Conservation (phyloP, 345 rosid species). For the Camelina laxa region DNA sequence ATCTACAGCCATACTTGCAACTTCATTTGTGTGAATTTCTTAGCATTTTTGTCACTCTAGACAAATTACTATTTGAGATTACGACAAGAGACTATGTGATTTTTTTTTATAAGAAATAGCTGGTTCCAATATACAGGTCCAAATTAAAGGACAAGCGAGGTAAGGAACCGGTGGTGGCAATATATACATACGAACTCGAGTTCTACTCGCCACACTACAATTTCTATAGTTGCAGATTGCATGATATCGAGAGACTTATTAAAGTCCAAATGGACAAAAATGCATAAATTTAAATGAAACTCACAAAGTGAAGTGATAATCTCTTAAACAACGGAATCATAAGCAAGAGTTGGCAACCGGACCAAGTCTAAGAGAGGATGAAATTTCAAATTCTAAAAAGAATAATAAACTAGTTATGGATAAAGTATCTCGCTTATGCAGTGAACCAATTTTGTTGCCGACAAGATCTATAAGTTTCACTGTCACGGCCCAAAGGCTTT, state of each 20-base stretch:
- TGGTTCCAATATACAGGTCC: too few species aligned
- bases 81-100: too few species aligned
- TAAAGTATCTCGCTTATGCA: neutral
- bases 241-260: neutral
- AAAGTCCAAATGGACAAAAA: neutral
- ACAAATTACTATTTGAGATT: too few species aligned
- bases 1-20: neutral
- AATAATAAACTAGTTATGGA: neutral
- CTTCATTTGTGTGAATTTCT: neutral
- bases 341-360: neutral
- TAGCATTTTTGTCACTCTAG: neutral
- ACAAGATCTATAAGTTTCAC: constrained; percentile 2
- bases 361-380: neutral
- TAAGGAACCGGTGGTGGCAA: too few species aligned
- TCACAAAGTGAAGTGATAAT: neutral
- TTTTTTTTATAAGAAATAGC: too few species aligned
- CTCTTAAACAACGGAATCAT: neutral
- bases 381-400: neutral
- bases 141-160: too few species aligned
- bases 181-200: too few species aligned
- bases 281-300: neutral
- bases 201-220: neutral
- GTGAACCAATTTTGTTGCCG: constrained; percentile 3
- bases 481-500: constrained; percentile 4
- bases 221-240: neutral